Base-by-base conservation (phyloP, 805 yeast species). In the Candida pseudoglaebosa region DNA sequence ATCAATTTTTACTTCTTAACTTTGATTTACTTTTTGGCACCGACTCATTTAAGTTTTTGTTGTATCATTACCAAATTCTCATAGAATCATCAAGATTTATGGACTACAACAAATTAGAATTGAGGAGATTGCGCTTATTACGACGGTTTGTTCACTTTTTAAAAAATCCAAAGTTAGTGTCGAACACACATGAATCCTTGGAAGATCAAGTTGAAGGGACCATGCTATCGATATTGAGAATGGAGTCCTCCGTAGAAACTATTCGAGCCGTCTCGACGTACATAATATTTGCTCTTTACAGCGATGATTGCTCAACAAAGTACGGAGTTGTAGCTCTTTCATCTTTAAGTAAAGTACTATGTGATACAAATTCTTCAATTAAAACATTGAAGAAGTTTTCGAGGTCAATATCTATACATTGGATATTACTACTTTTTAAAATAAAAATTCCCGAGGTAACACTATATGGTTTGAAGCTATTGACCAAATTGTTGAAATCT, bases 11-110 rank as follows among this genome's bases (percentile, higher is more conserved):
- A 14, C 41, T 65, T 1, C 54, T 87, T 32, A 67, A 84, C 28
- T 67, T 80, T 14, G 89, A 86, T 44, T 70, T 83, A 44, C 83
- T 78, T 39, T 62, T 77, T 15, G 82, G 86, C 77, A 66, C 67
- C 39, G 79, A 75, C 28, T 66, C 80, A 0, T 62, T 80, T 37
- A 63, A 75, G 34, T 73, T 71, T 38, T 56, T 84, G 4, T 55
- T 82, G 3, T 73, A 72, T 43, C 91, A 84, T 45, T 65, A 84
- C 34, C 70, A 74, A 1, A 74, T 73, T 0, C 68, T 86, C 39
- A 59, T 78, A 3, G 69, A 70, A 28, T 75, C 68, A 19, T 78
- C 85, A 36, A 74, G 67, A 41, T 74, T 68, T 53, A 63, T 62
- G 17, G 50, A 62, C 1, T 75, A 70, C 53, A 87, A 86, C 47